phyloP scores from a whole-genome alignment of 106 monocot species.

The Chionographis japonica region DNA sequence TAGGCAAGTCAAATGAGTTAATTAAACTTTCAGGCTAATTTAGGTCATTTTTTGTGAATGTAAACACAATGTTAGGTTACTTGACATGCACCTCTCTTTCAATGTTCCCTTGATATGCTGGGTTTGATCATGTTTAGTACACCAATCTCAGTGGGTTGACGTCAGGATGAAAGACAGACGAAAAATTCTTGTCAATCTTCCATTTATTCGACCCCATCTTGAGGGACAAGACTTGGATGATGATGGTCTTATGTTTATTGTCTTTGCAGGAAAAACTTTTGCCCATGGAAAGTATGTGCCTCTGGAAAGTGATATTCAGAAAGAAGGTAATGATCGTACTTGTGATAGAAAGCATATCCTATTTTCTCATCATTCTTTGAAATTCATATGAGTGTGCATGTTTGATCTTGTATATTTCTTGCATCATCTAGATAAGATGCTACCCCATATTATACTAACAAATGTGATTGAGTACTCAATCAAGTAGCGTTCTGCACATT shows the following conservation, averaged over 20 bases:
- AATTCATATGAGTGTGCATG: too few species aligned
- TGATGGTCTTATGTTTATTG: background rate
- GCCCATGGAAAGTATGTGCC: background rate
- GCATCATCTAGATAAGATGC: background rate
- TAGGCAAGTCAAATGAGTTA: too few species aligned
- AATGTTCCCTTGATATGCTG: too few species aligned
- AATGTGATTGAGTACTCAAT: background rate
- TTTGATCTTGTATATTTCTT: too few species aligned
- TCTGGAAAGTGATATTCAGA: slow-evolving; percentile 7
- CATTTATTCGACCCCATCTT: too few species aligned
- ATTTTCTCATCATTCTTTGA: background rate
- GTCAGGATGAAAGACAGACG: too few species aligned
- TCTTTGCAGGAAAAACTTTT: slow-evolving; percentile 13
- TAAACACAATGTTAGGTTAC: too few species aligned
- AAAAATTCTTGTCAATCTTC: too few species aligned
- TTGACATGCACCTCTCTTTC: too few species aligned
- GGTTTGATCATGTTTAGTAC: background rate
- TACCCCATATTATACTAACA: background rate
- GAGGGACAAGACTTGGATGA: too few species aligned
- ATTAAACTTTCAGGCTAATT: too few species aligned
- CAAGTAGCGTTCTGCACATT: background rate
- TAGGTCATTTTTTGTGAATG: too few species aligned
- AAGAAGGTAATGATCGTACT: slow-evolving; percentile 15
- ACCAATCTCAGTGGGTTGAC: background rate
- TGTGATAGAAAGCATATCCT: background rate